Base-by-base conservation (phyloP, 2,329 filamentous ascomycete genomes). In the Phialocephala sp. region DNA sequence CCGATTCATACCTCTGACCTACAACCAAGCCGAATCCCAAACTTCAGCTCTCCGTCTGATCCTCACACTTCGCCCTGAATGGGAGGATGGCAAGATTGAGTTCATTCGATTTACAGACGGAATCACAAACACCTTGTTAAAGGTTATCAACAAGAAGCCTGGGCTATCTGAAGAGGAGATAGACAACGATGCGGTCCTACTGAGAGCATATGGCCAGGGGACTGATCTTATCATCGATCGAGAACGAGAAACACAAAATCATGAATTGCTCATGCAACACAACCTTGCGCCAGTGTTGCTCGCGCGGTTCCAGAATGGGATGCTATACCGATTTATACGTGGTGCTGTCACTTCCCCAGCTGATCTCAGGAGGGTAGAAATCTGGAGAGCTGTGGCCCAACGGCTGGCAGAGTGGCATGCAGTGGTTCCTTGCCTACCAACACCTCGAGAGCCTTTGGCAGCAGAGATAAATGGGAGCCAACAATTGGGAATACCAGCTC, bases 221-320 rank as follows among this genome's bases (percentile, higher is more conserved):
- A 98, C 95, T 72, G 93, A 97, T 76, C 86, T 98, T 62, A 86
- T 99, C 73, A 99, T 99, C 80, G 95, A 99, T 81, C 91, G 95
- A 72, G 92, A 97, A 81, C 89, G 94, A 84, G 89, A 87, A 84
- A 86, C 84, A 1, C 84, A 88, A 73, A 90, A 89, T 77, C 95
- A 99, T 80, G 93, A 93, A 76, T 85, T 97, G 64, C 89, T 98
- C 68, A 93, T 94, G 80, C 87, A 87, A 72, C 84, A 93, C 74
- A 88, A 89, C 73, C 89, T 99, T 62, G 95, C 95, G 22, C 95
- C 95, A 43, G 84, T 91, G 67, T 85, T 99, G 60, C 86, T 98
- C 66, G 95, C 94, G 62, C 91, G 94, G 71, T 99, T 99, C 83
- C 85, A 93, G 74, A 99, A 99, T 77, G 95, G 95, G 72, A 92